A percentile compares a stretch with the other conserved stretches of the same genome.
phyloP scores from a whole-genome alignment of 208 protist species.

The Naegleria gruberi region DNA sequence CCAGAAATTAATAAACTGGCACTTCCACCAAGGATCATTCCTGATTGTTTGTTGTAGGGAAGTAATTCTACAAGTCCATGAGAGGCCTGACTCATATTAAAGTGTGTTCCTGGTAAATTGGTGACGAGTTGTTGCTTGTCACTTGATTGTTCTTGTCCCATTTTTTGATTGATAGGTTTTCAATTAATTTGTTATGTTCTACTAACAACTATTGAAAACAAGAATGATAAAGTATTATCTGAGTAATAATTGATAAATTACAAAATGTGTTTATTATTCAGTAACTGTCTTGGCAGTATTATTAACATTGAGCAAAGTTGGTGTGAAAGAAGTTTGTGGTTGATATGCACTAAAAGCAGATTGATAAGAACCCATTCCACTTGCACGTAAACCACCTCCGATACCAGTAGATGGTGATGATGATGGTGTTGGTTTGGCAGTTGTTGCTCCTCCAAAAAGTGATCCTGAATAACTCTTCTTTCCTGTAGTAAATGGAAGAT shows the following conservation, averaged over 20 bases:
- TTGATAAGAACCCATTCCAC: conserved; percentile 6
- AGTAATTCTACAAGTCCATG: too few relatives aligned
- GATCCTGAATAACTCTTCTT: conserved; percentile 36
- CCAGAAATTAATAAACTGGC: neutral
- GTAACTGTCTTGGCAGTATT: neutral
- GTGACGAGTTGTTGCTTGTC: neutral
- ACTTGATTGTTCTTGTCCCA: neutral
- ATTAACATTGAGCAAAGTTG: neutral
- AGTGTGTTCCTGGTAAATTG: too few relatives aligned
- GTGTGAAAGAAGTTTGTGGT: neutral
- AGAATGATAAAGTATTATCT: too few relatives aligned
- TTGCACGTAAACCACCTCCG: neutral
- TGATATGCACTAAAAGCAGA: neutral
- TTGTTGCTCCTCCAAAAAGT: neutral
- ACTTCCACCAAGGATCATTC: neutral
- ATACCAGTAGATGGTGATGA: neutral
- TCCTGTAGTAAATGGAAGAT: conserved; percentile 61
- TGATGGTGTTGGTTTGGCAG: neutral
- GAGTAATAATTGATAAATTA: neutral
- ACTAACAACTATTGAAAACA: neutral
- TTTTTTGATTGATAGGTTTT: neutral
- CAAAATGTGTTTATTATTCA: neutral
- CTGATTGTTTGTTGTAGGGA: neutral
- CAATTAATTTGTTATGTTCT: too few relatives aligned
- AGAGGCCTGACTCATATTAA: too few relatives aligned